phyloP scores from a whole-genome alignment of 83 land plant genomes.

The Thuja plicata region DNA sequence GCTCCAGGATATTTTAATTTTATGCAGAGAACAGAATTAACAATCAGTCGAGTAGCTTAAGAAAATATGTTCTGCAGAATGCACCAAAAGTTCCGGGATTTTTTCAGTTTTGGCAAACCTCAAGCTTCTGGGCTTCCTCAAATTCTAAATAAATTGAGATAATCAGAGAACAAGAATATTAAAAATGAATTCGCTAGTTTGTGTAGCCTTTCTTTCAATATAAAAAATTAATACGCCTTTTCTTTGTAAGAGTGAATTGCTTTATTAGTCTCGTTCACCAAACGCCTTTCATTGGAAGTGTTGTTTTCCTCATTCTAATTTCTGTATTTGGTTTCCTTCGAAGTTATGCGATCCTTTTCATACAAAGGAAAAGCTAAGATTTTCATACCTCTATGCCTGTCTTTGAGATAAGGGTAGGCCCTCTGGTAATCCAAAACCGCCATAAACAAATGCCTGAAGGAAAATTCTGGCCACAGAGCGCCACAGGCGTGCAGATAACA shows the following conservation, averaged over 20 bases:
- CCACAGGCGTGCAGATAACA: slow-evolving; percentile 37
- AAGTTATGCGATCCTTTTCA: no score
- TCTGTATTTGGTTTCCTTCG: not conserved
- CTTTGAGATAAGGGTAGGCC: slow-evolving; percentile 26
- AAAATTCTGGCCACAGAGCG: slow-evolving; percentile 71
- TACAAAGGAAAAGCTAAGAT: not conserved
- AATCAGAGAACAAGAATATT: not conserved
- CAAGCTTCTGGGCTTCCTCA: slow-evolving; percentile 9
- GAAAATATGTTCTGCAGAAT: not conserved
- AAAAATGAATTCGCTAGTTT: not conserved
- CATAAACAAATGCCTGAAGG: slow-evolving; percentile 48
- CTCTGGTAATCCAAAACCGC: slow-evolving; percentile 52
- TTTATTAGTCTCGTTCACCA: not conserved
- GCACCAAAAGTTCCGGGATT: not conserved
- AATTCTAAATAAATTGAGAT: slow-evolving; percentile 3
- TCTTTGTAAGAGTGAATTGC: not conserved
- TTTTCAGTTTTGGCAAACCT: not conserved
- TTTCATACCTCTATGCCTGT: slow-evolving; percentile 7
- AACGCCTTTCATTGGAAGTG: not conserved
- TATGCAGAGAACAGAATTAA: not conserved
- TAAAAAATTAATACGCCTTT: not conserved
- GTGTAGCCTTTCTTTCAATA: not conserved
- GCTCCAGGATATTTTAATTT: not conserved
- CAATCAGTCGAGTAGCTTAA: not conserved
- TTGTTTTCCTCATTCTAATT: not conserved